These are phyloP conservation scores for Mucor irregularis DNA, from an alignment of 371 early-diverging fungal genomes.

Conservation along the genomic window DNA sequence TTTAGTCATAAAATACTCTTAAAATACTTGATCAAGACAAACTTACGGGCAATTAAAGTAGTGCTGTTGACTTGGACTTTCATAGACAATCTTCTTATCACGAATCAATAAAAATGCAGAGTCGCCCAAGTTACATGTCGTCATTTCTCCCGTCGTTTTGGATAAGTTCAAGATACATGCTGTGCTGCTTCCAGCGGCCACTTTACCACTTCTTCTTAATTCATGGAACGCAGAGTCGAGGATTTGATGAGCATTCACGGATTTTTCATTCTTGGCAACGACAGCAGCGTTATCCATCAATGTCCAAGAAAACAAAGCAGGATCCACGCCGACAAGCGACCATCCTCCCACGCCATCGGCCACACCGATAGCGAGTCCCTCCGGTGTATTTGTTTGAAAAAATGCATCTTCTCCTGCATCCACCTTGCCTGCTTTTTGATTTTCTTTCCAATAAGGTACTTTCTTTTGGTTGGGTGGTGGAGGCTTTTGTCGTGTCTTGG, in stretches of 20 bases:
- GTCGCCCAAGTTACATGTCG: slow-evolving; percentile 66
- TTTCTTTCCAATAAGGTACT: slow-evolving; percentile 50
- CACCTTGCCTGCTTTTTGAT: slow-evolving; percentile 54
- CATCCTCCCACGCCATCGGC: slow-evolving; percentile 78
- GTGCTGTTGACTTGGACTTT: slow-evolving; percentile 69
- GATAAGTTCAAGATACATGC: slow-evolving; percentile 68
- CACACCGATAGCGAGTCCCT: slow-evolving; percentile 62
- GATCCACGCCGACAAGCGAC: slow-evolving; percentile 57
- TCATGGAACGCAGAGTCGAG: slow-evolving; percentile 60
- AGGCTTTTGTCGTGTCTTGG: slow-evolving; percentile 37
- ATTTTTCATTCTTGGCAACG: slow-evolving; percentile 48
- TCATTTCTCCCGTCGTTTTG: slow-evolving; percentile 62
- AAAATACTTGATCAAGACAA: background rate
- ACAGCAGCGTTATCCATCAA: slow-evolving; percentile 72
- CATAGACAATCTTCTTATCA: slow-evolving; percentile 59
- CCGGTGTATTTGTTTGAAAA: slow-evolving; percentile 61
- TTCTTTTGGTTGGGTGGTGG: slow-evolving; percentile 20
- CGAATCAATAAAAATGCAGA: slow-evolving; percentile 66
- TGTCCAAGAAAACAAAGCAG: slow-evolving; percentile 70
- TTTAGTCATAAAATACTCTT: background rate
- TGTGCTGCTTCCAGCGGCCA: slow-evolving; percentile 69
- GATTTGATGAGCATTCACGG: slow-evolving; percentile 61
- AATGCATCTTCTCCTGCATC: slow-evolving; percentile 77
- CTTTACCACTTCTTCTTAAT: slow-evolving; percentile 56
- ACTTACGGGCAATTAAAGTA: slow-evolving; percentile 72